Evolutionary conservation across 1,284 basidiomycete genomes (phyloP), one percentile per base, ranked within the genome.

Genomic region (Flammula alnicola): DNA sequence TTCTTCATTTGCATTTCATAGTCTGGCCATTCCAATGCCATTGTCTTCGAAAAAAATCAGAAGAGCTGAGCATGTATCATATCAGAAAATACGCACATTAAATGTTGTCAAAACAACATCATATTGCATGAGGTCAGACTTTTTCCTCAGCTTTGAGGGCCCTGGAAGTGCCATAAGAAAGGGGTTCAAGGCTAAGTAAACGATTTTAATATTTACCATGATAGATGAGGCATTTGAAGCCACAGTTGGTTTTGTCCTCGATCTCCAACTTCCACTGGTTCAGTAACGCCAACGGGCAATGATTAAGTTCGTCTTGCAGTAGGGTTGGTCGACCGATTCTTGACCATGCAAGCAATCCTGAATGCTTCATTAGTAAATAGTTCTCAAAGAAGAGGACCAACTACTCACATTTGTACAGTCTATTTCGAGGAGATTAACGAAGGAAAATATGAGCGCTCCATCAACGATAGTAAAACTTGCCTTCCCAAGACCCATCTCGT

Each of bases 401-500:
- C 3, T 44, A 44, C 56, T 27, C 39, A 61, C 62, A 60, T 64
- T 47, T 64, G 62, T 12, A 64, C 47, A 17, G 62, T 64, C 61
- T 64, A 32, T 14, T 11, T 19, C 20, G 11, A 14, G 16, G 10
- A 27, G 33, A 37, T 38, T 8, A 44, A 14, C 26, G 16, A 5
- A 3, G 3, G 8, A 23, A 42, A 39, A 19, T 14, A 29, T 12
- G 11, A 30, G n/a, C 12, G 38, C 2, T 14, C n/a, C n/a, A 36
- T 22, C 12, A 46, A 44, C 26, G 4, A 20, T 11, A 32, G 25
- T 14, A 10, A 14, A 39, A 46, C 67, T n/a, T 31, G 75, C 72
- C 71, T 80, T 80, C 27, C 80, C 79, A 10, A 83, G 71, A 39
- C 81, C 81, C 81, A 84, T 83, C 56, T 95, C 92, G 62, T 95